Evolutionary conservation across 345 rosid species (phyloP).

Genomic region (Reutealis trisperma): DNA sequence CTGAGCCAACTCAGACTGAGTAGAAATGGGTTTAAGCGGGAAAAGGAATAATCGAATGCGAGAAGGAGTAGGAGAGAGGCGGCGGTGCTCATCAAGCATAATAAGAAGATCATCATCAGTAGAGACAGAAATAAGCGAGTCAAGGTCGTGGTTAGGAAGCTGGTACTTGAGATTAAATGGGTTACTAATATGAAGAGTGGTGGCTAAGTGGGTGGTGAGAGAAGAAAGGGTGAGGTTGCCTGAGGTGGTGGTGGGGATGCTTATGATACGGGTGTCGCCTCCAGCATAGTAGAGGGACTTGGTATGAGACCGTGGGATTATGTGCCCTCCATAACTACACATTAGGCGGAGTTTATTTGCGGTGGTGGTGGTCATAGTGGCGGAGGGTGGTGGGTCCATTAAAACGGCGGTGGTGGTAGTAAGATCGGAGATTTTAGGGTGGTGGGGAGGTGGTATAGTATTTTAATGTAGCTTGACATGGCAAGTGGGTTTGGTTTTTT

Average conservation of each 20-base stretch:
- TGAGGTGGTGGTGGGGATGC: conserved; percentile 30
- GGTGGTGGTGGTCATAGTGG: conserved; percentile 9
- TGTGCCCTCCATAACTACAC: conserved; percentile 83
- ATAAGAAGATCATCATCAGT: conserved; percentile 47
- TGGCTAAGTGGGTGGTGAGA: conserved; percentile 37
- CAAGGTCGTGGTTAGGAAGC: conserved; percentile 51
- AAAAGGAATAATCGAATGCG: conserved; percentile 49
- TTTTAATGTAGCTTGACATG: too few species aligned
- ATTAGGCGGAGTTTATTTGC: conserved; percentile 53
- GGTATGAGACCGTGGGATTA: conserved; percentile 46
- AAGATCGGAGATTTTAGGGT: neutral
- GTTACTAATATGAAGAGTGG: conserved; percentile 31
- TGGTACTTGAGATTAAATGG: conserved; percentile 50
- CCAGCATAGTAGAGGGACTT: conserved; percentile 52
- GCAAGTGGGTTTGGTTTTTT: too few species aligned
- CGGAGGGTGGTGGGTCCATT: neutral
- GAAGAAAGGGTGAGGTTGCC: conserved; percentile 30
- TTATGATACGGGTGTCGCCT: conserved; percentile 57
- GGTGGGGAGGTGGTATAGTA: neutral
- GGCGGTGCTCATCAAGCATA: conserved; percentile 46
- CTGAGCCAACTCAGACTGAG: conserved; percentile 9
- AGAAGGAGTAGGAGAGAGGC: conserved; percentile 21
- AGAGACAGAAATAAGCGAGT: conserved; percentile 49
- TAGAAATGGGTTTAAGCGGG: conserved; percentile 3
- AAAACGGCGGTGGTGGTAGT: neutral